Evolutionary conservation across 352 stramenopile genomes (phyloP), one percentile per base, ranked within the genome.

Genomic region (Phytophthora ramorum): DNA sequence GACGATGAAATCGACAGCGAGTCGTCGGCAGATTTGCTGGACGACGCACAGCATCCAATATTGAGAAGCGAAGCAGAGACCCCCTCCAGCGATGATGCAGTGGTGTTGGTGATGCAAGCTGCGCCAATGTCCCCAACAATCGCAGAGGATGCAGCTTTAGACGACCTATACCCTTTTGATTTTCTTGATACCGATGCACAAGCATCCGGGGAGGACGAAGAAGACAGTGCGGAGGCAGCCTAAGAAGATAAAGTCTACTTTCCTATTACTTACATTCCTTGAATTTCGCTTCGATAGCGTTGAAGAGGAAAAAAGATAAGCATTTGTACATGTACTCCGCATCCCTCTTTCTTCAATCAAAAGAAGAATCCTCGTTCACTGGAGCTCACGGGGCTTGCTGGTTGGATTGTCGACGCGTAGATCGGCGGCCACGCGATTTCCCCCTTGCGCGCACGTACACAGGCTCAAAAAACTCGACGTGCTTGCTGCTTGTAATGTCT

Each of bases 401-500:
- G 13, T 56, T 74, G 4, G 50, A 51, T 34, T 62, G 58, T n/a
- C 35, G 37, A 43, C 43, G 47, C 17, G 58, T 58, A 7, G 67
- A 56, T 52, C 61, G 58, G 37, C 58, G 68, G 1, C 38, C 53
- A 32, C 63, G 54, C 2, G 71, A 75, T 43, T 69, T 76, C 4
- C 58, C 54, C 10, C 52, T 60, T 19, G 46, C 54, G 38, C 37
- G 77, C 20, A 83, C 72, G 52, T 87, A 75, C 16, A 90, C 70
- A 0, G 81, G 81, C 17, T 79, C 72, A 8, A 81, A 66, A 58
- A 88, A 90, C 58, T 90, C 81, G n/a, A 90, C 59, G 38, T 76
- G 52, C 38, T 78, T 83, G 44, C 54, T 67, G n/a, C 47, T 68
- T 32, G 63, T 63, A 6, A 20, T 58, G 26, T 58, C 62, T 59